Evolutionary conservation across 2,329 filamentous ascomycete genomes (phyloP).

Genomic region (Xylariales sp.): DNA sequence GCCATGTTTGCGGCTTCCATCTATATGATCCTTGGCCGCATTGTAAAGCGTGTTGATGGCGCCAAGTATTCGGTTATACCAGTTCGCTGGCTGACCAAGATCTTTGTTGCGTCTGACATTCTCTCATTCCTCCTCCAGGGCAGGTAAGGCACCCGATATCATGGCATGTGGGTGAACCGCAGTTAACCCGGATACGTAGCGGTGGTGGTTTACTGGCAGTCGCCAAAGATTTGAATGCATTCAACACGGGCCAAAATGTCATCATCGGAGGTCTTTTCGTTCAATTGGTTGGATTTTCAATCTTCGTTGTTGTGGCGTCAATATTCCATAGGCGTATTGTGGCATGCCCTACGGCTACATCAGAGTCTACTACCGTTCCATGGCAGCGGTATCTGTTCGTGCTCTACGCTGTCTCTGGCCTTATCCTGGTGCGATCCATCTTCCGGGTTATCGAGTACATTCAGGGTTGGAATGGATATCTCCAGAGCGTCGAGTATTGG

Average conservation of each 20-base stretch:
- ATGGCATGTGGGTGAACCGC: not conserved
- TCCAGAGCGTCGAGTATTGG: conserved; percentile 18
- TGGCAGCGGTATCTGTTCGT: conserved; percentile 16
- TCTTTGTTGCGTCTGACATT: conserved; percentile 42
- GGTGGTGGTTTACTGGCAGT: conserved; percentile 11
- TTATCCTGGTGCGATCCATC: conserved; percentile 31
- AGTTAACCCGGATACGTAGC: not conserved
- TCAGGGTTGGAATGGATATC: conserved; percentile 18
- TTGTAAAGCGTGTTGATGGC: conserved; percentile 30
- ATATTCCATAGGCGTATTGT: conserved; percentile 31
- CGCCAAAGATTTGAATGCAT: conserved; percentile 10
- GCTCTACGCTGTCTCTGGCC: conserved; percentile 8
- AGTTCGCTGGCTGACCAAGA: conserved; percentile 35
- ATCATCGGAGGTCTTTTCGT: conserved; percentile 44
- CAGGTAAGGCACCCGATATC: conserved; percentile 21
- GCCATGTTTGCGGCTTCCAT: conserved; percentile 27
- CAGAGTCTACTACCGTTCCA: conserved; percentile 11
- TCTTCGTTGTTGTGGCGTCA: conserved; percentile 39
- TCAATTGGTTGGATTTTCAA: conserved; percentile 44
- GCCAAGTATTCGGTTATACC: conserved; percentile 33
- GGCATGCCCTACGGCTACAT: conserved; percentile 10
- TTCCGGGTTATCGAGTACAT: conserved; percentile 33
- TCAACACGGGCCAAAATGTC: conserved; percentile 33
- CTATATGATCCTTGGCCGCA: conserved; percentile 24
- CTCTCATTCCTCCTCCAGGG: conserved; percentile 39